phyloP scores from a whole-genome alignment of 345 rosid genomes.

The Stellera chamaejasme region DNA sequence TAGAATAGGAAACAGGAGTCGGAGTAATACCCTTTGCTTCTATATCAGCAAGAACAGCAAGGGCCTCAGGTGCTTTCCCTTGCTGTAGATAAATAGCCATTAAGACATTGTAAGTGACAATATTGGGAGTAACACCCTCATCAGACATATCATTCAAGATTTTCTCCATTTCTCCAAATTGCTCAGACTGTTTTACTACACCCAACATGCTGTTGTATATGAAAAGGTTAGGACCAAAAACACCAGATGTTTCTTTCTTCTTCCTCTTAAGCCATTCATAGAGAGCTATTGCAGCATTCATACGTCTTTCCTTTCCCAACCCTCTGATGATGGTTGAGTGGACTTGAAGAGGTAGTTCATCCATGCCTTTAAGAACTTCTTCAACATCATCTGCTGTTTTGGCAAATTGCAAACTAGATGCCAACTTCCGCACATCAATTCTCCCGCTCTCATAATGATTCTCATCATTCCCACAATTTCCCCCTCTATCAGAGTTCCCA shows the following conservation, averaged over 20 bases:
- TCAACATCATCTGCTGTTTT: slow-evolving; percentile 72
- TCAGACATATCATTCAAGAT: slow-evolving; percentile 55
- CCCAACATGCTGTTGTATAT: slow-evolving; percentile 72
- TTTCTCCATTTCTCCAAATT: slow-evolving; percentile 37
- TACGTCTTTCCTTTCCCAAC: slow-evolving; percentile 55
- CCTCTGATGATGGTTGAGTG: slow-evolving; percentile 59
- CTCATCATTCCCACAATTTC: slow-evolving; percentile 15
- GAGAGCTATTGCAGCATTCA: slow-evolving; percentile 61
- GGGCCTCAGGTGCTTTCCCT: slow-evolving; percentile 49
- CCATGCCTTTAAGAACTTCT: slow-evolving; percentile 57
- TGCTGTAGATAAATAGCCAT: slow-evolving; percentile 61
- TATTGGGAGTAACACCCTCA: slow-evolving; percentile 56
- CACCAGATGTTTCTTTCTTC: slow-evolving; percentile 51
- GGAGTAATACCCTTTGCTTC: slow-evolving; percentile 49
- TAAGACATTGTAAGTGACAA: slow-evolving; percentile 71
- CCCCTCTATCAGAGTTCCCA: slow-evolving; percentile 11
- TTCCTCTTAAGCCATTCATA: slow-evolving; percentile 80
- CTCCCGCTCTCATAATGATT: slow-evolving; percentile 15
- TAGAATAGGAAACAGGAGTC: slow-evolving; percentile 64
- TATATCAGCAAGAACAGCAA: slow-evolving; percentile 56
- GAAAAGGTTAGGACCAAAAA: slow-evolving; percentile 55
- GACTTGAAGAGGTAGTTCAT: slow-evolving; percentile 58
- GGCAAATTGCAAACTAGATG: slow-evolving; percentile 42
- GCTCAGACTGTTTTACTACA: slow-evolving; percentile 51
- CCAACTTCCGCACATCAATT: slow-evolving; percentile 51